Evolutionary conservation across 2,329 filamentous ascomycete genomes (phyloP).

Genomic region (Reticulascus tulasneorum): DNA sequence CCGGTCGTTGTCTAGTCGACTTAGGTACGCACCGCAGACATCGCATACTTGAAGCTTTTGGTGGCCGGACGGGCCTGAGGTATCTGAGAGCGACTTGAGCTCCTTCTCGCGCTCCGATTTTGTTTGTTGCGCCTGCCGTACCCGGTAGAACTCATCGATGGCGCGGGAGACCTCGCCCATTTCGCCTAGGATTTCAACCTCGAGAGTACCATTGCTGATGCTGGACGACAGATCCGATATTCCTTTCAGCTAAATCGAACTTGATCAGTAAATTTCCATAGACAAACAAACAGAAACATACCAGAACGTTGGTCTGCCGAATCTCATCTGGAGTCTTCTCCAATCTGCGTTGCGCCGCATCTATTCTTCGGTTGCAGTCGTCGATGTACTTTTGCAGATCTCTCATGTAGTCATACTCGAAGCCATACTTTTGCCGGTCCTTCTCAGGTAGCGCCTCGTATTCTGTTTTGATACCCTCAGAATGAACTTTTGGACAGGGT

Average conservation of each 20-base stretch:
- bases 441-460: conserved; percentile 71
- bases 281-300: conserved; percentile 24
- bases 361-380: conserved; percentile 92
- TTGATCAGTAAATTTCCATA: conserved; percentile 23
- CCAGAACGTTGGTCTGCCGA: conserved; percentile 82
- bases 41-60: conserved; percentile 99
- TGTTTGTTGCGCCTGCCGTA: conserved; percentile 72
- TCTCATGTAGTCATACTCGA: conserved; percentile 94
- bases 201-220: conserved; percentile 77
- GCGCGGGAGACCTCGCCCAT: conserved; percentile 76
- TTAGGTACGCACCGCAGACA: conserved; percentile 93
- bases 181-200: conserved; percentile 82
- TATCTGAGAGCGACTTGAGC: conserved; percentile 86
- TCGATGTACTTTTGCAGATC: conserved; percentile 97
- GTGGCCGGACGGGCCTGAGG: conserved; percentile 86
- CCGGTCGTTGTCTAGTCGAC: conserved; percentile 87
- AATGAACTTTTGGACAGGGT: conserved; percentile 82
- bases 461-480: conserved; percentile 81
- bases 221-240: conserved; percentile 78
- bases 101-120: conserved; percentile 85
- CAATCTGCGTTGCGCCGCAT: conserved; percentile 79
- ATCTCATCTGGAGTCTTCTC: conserved; percentile 99
- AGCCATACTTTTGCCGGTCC: conserved; percentile 76
- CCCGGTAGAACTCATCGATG: conserved; percentile 82
- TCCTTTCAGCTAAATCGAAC: conserved; percentile 57